phyloP scores from a whole-genome alignment of 257 asterid genomes.

The Mentha longifolia region DNA sequence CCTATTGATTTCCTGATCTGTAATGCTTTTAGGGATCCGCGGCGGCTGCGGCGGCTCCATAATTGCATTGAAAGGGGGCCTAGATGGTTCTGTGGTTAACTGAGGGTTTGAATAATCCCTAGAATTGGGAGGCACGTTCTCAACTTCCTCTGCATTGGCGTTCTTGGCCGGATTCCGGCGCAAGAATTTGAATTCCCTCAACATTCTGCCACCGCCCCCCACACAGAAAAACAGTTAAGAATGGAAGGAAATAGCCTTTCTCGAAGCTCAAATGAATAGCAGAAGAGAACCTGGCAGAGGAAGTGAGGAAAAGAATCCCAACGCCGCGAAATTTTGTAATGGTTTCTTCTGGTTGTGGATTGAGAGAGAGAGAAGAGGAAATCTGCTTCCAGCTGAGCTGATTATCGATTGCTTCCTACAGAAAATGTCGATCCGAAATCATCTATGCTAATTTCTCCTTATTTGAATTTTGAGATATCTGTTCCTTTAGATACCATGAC shows the following conservation, averaged over 20 bases:
- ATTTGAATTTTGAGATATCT: slow-evolving; percentile 10
- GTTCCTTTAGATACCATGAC: slow-evolving; percentile 22
- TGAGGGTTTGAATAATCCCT: slow-evolving; percentile 58
- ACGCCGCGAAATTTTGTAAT: slow-evolving; percentile 58
- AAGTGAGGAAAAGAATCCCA: slow-evolving; percentile 61
- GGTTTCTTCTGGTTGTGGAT: slow-evolving; percentile 34
- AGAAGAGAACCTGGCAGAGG: slow-evolving; percentile 62
- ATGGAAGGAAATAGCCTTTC: neutral
- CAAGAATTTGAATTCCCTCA: slow-evolving; percentile 83
- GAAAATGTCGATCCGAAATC: slow-evolving; percentile 27
- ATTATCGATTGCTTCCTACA: slow-evolving; percentile 13
- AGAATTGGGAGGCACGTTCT: slow-evolving; percentile 79
- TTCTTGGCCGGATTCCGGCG: slow-evolving; percentile 75
- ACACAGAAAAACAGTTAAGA: slow-evolving; percentile 14
- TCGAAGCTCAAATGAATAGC: neutral
- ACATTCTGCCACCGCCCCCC: slow-evolving; percentile 59
- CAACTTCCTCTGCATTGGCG: slow-evolving; percentile 66
- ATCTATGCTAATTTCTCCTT: slow-evolving; percentile 7
- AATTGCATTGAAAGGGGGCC: slow-evolving; percentile 84
- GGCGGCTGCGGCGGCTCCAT: slow-evolving; percentile 58
- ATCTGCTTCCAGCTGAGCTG: slow-evolving; percentile 20
- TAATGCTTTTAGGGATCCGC: slow-evolving; percentile 42
- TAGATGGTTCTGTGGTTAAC: slow-evolving; percentile 55
- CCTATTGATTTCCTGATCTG: slow-evolving; percentile 56
- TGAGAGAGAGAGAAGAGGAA: neutral